These are phyloP conservation scores for Calonectria honghensis DNA, from an alignment of 2,329 filamentous ascomycete genomes.

Conservation along the genomic window DNA sequence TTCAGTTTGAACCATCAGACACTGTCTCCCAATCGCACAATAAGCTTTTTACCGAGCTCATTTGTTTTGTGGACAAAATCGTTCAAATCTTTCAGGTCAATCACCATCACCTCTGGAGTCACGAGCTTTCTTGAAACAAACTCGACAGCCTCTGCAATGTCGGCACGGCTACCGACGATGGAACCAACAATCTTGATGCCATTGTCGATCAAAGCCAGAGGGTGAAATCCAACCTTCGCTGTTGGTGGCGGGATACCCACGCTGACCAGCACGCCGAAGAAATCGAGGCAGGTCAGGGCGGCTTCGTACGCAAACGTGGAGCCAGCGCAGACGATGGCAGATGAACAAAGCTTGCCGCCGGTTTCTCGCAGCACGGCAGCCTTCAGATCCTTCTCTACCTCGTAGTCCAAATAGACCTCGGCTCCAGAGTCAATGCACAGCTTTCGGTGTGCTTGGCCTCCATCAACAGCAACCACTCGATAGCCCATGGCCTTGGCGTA, in stretches of 20 bases:
- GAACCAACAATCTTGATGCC: slow-evolving; percentile 34
- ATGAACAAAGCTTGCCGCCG: slow-evolving; percentile 4
- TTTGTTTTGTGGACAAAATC: slow-evolving; percentile 16
- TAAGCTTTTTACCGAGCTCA: slow-evolving; percentile 15
- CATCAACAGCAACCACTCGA: slow-evolving; percentile 33
- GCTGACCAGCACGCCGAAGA: slow-evolving; percentile 27
- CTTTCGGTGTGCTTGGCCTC: slow-evolving; percentile 8
- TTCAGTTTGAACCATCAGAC: neutral
- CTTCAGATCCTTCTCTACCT: slow-evolving; percentile 7
- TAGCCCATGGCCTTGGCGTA: slow-evolving; percentile 40
- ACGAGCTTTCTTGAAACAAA: slow-evolving; percentile 34
- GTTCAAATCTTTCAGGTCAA: neutral
- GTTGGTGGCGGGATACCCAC: slow-evolving; percentile 30
- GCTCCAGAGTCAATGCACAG: slow-evolving; percentile 19
- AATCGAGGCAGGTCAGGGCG: slow-evolving; percentile 15
- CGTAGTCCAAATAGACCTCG: slow-evolving; percentile 31
- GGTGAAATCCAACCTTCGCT: slow-evolving; percentile 31
- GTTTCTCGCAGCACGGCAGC: slow-evolving; percentile 3
- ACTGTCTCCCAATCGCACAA: neutral
- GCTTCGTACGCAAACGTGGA: slow-evolving; percentile 25
- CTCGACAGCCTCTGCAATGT: slow-evolving; percentile 34
- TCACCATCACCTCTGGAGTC: slow-evolving; percentile 15
- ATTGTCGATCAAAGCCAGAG: slow-evolving; percentile 28
- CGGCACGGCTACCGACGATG: slow-evolving; percentile 27
- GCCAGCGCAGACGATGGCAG: slow-evolving; percentile 28